These are phyloP conservation scores for Blastomyces parvus DNA, from an alignment of 2,329 filamentous ascomycete species.

Conservation along the genomic window DNA sequence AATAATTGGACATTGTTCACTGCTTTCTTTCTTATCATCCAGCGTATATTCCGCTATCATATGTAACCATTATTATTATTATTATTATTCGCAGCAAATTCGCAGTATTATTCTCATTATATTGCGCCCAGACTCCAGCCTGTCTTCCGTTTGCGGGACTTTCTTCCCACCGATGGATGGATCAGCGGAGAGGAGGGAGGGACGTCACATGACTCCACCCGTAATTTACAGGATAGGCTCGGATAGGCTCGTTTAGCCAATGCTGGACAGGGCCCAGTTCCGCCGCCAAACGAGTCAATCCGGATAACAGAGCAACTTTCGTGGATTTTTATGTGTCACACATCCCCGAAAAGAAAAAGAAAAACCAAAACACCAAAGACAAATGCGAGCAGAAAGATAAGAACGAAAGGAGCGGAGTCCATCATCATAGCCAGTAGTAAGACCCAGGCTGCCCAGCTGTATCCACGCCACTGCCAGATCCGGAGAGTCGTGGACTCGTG, in stretches of 20 bases:
- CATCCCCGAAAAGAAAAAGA: background rate
- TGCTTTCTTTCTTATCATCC: too few species aligned
- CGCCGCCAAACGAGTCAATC: background rate
- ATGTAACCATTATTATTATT: too few species aligned
- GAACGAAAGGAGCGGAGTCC: background rate
- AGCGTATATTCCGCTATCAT: too few species aligned
- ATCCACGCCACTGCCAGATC: background rate
- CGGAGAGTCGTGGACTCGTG: too few species aligned
- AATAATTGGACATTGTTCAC: too few species aligned
- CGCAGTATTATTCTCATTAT: too few species aligned
- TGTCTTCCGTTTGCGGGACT: background rate
- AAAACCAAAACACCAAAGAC: background rate
- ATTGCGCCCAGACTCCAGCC: too few species aligned
- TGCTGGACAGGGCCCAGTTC: background rate
- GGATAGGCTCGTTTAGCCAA: slow-evolving; percentile 13
- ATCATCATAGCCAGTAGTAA: too few species aligned
- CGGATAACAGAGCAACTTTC: background rate
- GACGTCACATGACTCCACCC: slow-evolving; percentile 1
- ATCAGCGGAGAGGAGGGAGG: background rate
- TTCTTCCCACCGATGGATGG: background rate
- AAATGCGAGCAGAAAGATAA: background rate
- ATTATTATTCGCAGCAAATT: too few species aligned
- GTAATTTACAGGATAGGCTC: slow-evolving; percentile 9
- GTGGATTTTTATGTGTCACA: background rate
- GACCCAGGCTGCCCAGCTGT: too few species aligned